Evolutionary conservation across 495 filamentous ascomycete genomes (phyloP).

Genomic region (Podospora didyma): DNA sequence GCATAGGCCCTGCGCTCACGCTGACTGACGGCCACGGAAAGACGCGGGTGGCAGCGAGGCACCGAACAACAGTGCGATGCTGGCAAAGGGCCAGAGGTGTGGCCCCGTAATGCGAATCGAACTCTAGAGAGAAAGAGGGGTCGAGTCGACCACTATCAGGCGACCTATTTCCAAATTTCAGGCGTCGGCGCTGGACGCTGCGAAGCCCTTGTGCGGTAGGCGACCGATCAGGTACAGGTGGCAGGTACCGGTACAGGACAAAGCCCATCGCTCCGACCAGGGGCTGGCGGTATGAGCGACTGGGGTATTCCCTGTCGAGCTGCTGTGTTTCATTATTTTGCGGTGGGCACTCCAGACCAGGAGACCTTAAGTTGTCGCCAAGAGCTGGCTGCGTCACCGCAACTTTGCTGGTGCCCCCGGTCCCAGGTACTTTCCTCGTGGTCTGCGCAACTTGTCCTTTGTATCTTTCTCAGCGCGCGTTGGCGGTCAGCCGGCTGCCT

Average conservation of each 20-base stretch:
- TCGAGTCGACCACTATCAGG: slow-evolving; percentile 11
- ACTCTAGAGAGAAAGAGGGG: not conserved
- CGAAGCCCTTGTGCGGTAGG: not conserved
- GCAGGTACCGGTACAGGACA: slow-evolving; percentile 17
- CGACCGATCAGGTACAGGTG: not conserved
- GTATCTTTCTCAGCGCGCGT: slow-evolving; percentile 5
- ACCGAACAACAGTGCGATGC: no score
- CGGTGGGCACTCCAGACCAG: slow-evolving; percentile 23
- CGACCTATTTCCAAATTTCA: slow-evolving; percentile 16
- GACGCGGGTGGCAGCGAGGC: not conserved
- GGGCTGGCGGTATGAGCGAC: slow-evolving; percentile 23
- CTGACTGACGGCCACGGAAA: no score
- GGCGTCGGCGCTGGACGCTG: not conserved
- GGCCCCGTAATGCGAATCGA: not conserved
- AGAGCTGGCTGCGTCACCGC: slow-evolving; percentile 37
- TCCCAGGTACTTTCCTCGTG: slow-evolving; percentile 17
- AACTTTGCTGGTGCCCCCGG: slow-evolving; percentile 18
- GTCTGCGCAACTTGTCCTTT: slow-evolving; percentile 11
- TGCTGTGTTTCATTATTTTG: slow-evolving; percentile 32
- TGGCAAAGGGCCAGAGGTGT: no score
- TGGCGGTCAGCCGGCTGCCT: slow-evolving; percentile 1
- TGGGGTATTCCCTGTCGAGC: slow-evolving; percentile 17
- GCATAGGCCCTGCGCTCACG: no score
- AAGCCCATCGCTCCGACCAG: slow-evolving; percentile 12
- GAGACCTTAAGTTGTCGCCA: slow-evolving; percentile 24